These are phyloP conservation scores for Hymenoscyphus occultus DNA, from an alignment of 2,329 filamentous ascomycete genomes.

Conservation along the genomic window DNA sequence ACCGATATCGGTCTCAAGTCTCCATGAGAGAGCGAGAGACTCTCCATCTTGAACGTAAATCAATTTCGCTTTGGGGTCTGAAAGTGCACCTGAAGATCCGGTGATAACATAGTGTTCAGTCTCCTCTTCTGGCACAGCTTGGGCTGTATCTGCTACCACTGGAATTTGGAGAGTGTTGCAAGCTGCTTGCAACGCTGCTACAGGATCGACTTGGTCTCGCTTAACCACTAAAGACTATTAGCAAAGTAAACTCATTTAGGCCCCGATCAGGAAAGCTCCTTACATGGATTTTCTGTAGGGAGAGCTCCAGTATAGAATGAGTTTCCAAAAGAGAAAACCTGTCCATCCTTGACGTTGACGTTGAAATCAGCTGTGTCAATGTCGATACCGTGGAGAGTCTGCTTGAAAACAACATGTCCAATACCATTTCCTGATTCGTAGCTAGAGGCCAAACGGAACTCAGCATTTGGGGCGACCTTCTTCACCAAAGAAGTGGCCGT, in stretches of 20 bases:
- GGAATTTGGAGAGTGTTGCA: conserved; percentile 18
- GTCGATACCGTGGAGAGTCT: conserved; percentile 55
- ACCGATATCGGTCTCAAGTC: conserved; percentile 55
- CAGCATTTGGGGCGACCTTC: conserved; percentile 37
- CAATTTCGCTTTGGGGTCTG: conserved; percentile 53
- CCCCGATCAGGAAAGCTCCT: neutral
- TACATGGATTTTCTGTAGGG: conserved; percentile 39
- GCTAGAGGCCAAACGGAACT: conserved; percentile 51
- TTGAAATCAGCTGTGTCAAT: conserved; percentile 50
- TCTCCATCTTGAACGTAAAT: conserved; percentile 53
- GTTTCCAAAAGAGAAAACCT: conserved; percentile 56
- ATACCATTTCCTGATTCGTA: conserved; percentile 49
- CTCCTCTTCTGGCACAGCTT: conserved; percentile 14
- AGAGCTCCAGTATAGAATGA: conserved; percentile 46
- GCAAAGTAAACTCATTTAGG: neutral
- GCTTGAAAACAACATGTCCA: conserved; percentile 57
- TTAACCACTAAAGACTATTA: conserved; percentile 34
- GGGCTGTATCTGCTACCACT: conserved; percentile 11
- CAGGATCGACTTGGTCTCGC: conserved; percentile 43
- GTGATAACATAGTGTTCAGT: conserved; percentile 38
- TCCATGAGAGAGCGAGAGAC: conserved; percentile 50
- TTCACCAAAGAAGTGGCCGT: conserved; percentile 46
- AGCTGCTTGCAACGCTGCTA: conserved; percentile 40
- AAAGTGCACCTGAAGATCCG: conserved; percentile 47
- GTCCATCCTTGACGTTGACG: conserved; percentile 43